These are phyloP conservation scores for Aureobasidium pullulans DNA, from an alignment of 2,329 filamentous ascomycete genomes.

Conservation along the genomic window DNA sequence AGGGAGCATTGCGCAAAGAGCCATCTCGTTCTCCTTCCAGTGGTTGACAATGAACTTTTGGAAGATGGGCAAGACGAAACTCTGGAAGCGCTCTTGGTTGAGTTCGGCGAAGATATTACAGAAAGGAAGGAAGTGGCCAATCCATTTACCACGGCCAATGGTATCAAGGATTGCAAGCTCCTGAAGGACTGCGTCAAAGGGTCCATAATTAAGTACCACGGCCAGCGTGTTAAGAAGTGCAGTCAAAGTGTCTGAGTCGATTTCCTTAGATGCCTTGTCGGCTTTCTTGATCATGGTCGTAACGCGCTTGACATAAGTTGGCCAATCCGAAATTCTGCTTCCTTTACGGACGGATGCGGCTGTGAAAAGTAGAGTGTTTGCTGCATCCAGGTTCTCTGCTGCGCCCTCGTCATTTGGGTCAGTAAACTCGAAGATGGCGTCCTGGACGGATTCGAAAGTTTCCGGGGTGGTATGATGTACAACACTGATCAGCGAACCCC, in stretches of 20 bases:
- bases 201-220: conserved; percentile 65
- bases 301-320: conserved; percentile 46
- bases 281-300: conserved; percentile 25
- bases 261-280: conserved; percentile 8
- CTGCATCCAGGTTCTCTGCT: conserved; percentile 34
- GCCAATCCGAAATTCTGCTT: conserved; percentile 66
- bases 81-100: conserved; percentile 65
- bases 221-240: conserved; percentile 44
- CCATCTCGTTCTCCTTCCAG: conserved; percentile 62
- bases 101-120: conserved; percentile 74
- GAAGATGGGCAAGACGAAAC: conserved; percentile 71
- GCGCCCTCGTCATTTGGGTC: conserved; percentile 27
- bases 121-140: conserved; percentile 72
- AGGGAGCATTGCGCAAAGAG: conserved; percentile 61
- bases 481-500: conserved; percentile 69
- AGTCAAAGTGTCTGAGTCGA: conserved; percentile 16
- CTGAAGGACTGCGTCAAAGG: conserved; percentile 71
- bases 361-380: conserved; percentile 54
- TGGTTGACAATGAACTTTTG: conserved; percentile 73
- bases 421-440: conserved; percentile 51
- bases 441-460: conserved; percentile 63
- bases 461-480: conserved; percentile 74
- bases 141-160: conserved; percentile 58
- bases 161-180: conserved; percentile 58
- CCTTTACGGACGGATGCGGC: conserved; percentile 77